These are phyloP conservation scores for Microthlaspi erraticum DNA, from an alignment of 345 rosid genomes.

Conservation along the genomic window DNA sequence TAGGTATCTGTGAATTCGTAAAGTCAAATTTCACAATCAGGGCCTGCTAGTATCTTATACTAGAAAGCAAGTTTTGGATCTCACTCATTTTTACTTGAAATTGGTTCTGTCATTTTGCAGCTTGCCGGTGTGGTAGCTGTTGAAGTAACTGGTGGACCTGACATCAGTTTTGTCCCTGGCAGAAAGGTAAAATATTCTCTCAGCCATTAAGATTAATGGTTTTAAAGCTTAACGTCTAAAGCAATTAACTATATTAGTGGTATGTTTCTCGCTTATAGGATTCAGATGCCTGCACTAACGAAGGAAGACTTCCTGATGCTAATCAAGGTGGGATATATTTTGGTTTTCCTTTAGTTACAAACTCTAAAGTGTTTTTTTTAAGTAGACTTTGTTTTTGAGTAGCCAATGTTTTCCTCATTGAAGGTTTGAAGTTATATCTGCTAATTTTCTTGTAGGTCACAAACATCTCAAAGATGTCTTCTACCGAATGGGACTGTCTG, in stretches of 20 bases:
- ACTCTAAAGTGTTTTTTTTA: not conserved
- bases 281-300: conserved; percentile 60
- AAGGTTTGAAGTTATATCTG: conserved; percentile 6
- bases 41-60: not conserved
- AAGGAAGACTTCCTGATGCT: conserved; percentile 93
- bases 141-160: conserved; percentile 92
- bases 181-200: conserved; percentile 59
- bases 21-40: not conserved
- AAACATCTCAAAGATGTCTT: conserved; percentile 78
- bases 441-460: conserved; percentile 52
- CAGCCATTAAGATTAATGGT: not conserved
- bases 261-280: conserved; percentile 54
- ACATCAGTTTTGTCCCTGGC: conserved; percentile 80
- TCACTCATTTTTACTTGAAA: not conserved
- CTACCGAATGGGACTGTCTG: conserved; percentile 80
- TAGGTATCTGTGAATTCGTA: not conserved
- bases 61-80: not conserved
- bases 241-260: conserved; percentile 16
- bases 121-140: conserved; percentile 95
- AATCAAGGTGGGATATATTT: conserved; percentile 54
- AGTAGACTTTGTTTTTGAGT: not conserved
- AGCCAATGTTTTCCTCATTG: not conserved
- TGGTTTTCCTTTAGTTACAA: not conserved
- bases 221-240: conserved; percentile 9
- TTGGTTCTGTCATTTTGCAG: conserved; percentile 45